Base-by-base conservation (phyloP, 225 moss, liverwort and hornwort genomes). In the Asterella californica region DNA sequence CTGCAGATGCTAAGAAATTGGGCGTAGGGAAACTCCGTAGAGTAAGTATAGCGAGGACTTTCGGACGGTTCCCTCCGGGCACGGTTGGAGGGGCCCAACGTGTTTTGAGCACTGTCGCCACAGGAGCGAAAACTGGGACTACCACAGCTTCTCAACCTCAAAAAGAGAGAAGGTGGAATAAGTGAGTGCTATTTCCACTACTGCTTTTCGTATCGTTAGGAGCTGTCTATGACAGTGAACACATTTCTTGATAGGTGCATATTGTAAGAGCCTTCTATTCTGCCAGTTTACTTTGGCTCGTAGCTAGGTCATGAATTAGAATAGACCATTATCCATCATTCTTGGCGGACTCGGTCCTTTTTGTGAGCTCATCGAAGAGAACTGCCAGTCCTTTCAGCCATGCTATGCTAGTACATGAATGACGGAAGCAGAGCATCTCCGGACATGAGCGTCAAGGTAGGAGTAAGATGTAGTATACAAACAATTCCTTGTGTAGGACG, bases 91-190 rank as follows among this genome's bases (percentile, higher is more conserved):
- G 83, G 48, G 84, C 87, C n/a, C 85, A 88, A 70, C 85, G 87
- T 18, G 85, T 88, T 34, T 61, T 83, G 75, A 88, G 76, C 45
- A 74, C 18, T n/a, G 79, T 47, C 30, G 34, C 53, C 0, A 70
- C 68, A 0, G 73, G 64, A 61, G 75, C 59, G 57, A 83, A 79
- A 83, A 42, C 48, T 19, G 72, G 70, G 36, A 53, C 54, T 15
- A 37, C 78, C 10, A 78, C 74, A 42, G 60, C 74, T 63, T 60
- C 78, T 33, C 83, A 81, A 55, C 42, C 70, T 33, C 80, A 49
- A 59, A 81, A 71, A n/a, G 83, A 86, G 77, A 81, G 80, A 59
- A 77, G 86, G 69, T 86, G 86, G 86, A 86, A 86, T 42, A 81
- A 86, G 74, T 86, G 78, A 50, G 37, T 55, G 25, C 46, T 48